These are phyloP conservation scores for Populus simonii DNA, from an alignment of 345 rosid species.

Conservation along the genomic window DNA sequence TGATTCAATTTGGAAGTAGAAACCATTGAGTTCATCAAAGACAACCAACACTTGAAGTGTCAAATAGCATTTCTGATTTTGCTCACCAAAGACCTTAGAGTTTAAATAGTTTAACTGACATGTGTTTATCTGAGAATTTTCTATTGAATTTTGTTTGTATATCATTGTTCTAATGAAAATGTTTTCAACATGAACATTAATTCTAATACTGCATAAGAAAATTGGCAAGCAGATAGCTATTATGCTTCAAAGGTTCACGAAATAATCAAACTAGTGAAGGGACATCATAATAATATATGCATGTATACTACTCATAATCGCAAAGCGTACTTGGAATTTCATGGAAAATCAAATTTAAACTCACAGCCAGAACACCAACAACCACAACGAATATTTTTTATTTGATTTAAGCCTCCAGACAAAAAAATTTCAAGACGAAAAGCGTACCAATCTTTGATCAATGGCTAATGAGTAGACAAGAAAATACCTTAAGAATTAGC, in stretches of 20 bases:
- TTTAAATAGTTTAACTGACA: too few relatives aligned
- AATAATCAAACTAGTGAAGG: not conserved
- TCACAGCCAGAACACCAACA: slow-evolving; percentile 7
- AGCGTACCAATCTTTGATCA: slow-evolving; percentile 22
- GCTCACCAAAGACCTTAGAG: not conserved
- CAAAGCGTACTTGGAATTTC: not conserved
- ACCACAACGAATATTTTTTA: slow-evolving; percentile 3
- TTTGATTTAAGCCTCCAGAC: slow-evolving; percentile 14
- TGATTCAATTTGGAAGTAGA: slow-evolving; percentile 1
- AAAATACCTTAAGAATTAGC: not conserved
- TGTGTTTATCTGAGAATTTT: too few relatives aligned
- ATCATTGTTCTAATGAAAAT: not conserved
- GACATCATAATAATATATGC: not conserved
- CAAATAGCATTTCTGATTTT: not conserved
- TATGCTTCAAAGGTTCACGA: not conserved
- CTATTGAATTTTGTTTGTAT: too few relatives aligned
- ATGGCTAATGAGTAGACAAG: slow-evolving; percentile 10
- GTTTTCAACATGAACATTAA: not conserved
- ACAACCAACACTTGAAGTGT: not conserved
- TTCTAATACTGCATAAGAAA: not conserved
- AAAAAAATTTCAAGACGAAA: not conserved
- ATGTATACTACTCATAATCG: not conserved
- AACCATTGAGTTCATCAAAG: not conserved
- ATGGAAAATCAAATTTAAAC: not conserved
- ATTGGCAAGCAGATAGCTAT: not conserved